phyloP scores from a whole-genome alignment of 495 filamentous ascomycete species.

The Aspergillus egyptiacus region DNA sequence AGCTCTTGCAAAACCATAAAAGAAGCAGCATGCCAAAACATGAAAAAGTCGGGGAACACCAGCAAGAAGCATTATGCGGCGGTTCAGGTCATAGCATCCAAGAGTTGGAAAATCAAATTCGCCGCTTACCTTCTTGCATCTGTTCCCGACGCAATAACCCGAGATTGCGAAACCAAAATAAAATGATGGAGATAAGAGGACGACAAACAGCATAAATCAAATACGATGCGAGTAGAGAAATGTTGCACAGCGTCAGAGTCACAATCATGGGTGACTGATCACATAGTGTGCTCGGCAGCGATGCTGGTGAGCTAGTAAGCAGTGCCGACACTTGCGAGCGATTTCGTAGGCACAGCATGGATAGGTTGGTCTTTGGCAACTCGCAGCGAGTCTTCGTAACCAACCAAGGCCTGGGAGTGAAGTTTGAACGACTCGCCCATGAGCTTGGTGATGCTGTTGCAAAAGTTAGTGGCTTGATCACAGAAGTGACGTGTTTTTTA shows the following conservation, averaged over 20 bases:
- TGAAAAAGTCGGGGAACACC: conserved; percentile 32
- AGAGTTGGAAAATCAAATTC: conserved; percentile 28
- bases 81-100: conserved; percentile 26
- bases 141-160: conserved; percentile 29
- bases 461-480: conserved; percentile 41
- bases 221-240: neutral
- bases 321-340: conserved; percentile 42
- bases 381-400: conserved; percentile 75
- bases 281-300: neutral
- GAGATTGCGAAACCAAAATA: conserved; percentile 31
- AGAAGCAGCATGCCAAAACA: conserved; percentile 17
- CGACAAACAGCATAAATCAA: conserved; percentile 18
- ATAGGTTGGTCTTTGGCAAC: conserved; percentile 44
- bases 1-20: conserved; percentile 34
- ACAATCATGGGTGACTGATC: conserved; percentile 1
- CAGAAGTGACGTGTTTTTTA: conserved; percentile 13
- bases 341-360: conserved; percentile 42
- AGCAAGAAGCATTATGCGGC: conserved; percentile 34
- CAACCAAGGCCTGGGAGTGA: conserved; percentile 86
- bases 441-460: conserved; percentile 80
- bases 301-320: conserved; percentile 33
- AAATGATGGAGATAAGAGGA: conserved; percentile 26
- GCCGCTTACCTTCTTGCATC: conserved; percentile 31
- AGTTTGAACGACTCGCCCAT: conserved; percentile 99
- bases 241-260: neutral